Conservation (phyloP, 352 stramenopile species). For the Globisporangium abappressorium region DNA sequence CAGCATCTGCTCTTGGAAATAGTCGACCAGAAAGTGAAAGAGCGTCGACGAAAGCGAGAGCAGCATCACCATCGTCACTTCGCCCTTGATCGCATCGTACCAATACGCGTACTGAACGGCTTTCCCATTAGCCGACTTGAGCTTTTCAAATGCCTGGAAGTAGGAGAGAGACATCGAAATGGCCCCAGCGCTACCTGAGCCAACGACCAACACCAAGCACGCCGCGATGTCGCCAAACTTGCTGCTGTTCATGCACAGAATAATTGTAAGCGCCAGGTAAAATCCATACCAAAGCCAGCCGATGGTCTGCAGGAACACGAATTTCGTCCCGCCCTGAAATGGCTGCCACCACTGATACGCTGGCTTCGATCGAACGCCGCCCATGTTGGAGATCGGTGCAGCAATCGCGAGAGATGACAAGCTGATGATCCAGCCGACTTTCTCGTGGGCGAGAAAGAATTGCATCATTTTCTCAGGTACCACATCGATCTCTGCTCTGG, state of each 20-base stretch:
- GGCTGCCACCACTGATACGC: slow-evolving; percentile 47
- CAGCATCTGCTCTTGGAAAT: slow-evolving; percentile 25
- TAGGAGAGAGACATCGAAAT: slow-evolving; percentile 37
- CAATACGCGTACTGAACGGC: background rate
- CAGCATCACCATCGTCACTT: slow-evolving; percentile 40
- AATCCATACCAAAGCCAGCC: slow-evolving; percentile 60
- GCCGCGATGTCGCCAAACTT: slow-evolving; percentile 25
- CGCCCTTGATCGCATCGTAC: slow-evolving; percentile 19
- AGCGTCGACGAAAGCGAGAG: slow-evolving; percentile 36
- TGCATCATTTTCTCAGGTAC: slow-evolving; percentile 7
- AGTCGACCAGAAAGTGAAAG: slow-evolving; percentile 37
- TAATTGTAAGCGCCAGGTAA: slow-evolving; percentile 35
- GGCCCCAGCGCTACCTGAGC: slow-evolving; percentile 22
- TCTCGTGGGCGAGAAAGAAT: slow-evolving; percentile 27
- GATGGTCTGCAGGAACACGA: slow-evolving; percentile 55
- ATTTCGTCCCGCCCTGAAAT: slow-evolving; percentile 53
- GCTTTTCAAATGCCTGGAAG: slow-evolving; percentile 20
- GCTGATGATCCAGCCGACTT: slow-evolving; percentile 37
- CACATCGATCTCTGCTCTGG: slow-evolving; percentile 5
- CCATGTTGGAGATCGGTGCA: slow-evolving; percentile 37
- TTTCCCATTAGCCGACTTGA: background rate
- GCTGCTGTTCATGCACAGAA: slow-evolving; percentile 39
- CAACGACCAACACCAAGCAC: slow-evolving; percentile 34
- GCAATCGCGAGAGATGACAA: slow-evolving; percentile 34
- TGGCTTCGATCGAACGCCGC: slow-evolving; percentile 27